Evolutionary conservation across 306 rosid species (phyloP).

Genomic region (Pyrus bretschneideri): DNA sequence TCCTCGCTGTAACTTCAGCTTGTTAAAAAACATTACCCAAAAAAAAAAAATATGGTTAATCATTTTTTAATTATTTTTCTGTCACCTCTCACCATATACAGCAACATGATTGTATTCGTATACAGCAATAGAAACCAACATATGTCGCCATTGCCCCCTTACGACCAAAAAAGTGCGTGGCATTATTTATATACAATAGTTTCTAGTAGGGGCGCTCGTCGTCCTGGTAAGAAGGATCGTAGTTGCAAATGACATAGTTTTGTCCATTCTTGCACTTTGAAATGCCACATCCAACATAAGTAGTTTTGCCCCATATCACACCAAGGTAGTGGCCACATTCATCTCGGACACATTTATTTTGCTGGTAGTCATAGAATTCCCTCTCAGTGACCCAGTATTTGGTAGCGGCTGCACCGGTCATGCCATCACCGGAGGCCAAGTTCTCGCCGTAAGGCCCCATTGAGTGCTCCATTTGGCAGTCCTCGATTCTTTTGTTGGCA

Average conservation of each 20-base stretch:
- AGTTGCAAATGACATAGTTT: slow-evolving; percentile 20
- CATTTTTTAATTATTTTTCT: no score
- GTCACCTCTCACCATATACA: background rate
- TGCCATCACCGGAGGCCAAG: slow-evolving; percentile 25
- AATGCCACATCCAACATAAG: slow-evolving; percentile 23
- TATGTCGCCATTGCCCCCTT: no score
- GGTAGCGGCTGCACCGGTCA: slow-evolving; percentile 12
- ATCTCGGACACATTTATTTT: background rate
- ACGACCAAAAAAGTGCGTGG: background rate
- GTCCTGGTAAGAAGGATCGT: slow-evolving; percentile 6
- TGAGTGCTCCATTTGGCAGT: slow-evolving; percentile 27
- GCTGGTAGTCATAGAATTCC: background rate
- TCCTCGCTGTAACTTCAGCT: no score
- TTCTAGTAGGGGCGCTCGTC: slow-evolving; percentile 25
- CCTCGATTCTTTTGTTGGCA: background rate
- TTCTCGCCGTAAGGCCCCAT: slow-evolving; percentile 41
- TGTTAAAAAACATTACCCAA: no score
- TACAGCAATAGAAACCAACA: no score
- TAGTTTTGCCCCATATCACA: slow-evolving; percentile 20
- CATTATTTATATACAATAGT: background rate
- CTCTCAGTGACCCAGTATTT: slow-evolving; percentile 1
- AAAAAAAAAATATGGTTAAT: no score
- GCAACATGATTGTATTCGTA: no score
- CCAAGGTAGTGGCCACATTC: slow-evolving; percentile 25
- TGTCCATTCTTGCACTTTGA: slow-evolving; percentile 10